phyloP scores from a whole-genome alignment of 306 rosid species.

The Gleditsia sinensis region DNA sequence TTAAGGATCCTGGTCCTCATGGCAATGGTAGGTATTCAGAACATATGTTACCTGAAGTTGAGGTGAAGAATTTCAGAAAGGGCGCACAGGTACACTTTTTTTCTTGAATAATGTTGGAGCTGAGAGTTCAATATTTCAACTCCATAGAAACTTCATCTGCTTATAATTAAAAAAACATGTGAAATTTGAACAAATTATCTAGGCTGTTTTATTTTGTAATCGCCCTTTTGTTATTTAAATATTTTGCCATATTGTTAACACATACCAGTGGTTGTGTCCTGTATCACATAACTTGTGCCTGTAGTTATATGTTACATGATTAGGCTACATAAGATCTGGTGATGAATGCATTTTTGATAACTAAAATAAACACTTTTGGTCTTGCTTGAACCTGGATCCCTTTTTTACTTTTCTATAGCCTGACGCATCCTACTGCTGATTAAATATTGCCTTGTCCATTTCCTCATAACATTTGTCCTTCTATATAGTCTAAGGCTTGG shows the following conservation, averaged over 20 bases:
- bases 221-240: constrained; percentile 6
- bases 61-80: constrained; percentile 88
- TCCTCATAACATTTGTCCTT: background rate
- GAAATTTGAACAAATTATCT: constrained; percentile 20
- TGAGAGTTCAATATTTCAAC: constrained; percentile 11
- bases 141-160: background rate
- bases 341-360: constrained; percentile 19
- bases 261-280: constrained; percentile 7
- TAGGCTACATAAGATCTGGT: background rate
- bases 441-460: background rate
- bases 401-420: background rate
- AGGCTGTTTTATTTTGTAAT: constrained; percentile 19
- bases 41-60: constrained; percentile 94
- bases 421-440: background rate
- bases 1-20: constrained; percentile 94
- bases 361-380: background rate
- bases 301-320: background rate
- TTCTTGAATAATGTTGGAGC: constrained; percentile 3
- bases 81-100: constrained; percentile 88
- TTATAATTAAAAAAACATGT: background rate
- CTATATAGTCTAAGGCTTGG: background rate
- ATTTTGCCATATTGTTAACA: constrained; percentile 16
- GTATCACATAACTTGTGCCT: background rate
- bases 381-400: constrained; percentile 5
- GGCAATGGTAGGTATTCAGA: constrained; percentile 95